A percentile compares a stretch with the other conserved stretches of the same genome.
Conservation (phyloP, 331 rosid genomes). For the Quercus tomentella region DNA sequence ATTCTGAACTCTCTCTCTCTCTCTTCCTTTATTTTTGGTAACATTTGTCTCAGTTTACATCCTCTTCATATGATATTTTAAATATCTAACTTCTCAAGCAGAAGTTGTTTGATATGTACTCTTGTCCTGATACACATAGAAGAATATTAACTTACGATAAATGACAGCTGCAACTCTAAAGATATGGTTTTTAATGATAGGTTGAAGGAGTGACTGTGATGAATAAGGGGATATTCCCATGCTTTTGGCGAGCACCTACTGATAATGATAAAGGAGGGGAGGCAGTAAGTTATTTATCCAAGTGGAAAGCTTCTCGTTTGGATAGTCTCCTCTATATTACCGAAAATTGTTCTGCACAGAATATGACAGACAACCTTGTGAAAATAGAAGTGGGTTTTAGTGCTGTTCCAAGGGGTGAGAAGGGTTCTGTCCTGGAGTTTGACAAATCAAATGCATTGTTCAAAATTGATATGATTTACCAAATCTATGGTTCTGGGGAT, state of each 20-base stretch:
- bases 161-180: conserved; percentile 5
- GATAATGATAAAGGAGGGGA: conserved; percentile 95
- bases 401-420: conserved; percentile 42
- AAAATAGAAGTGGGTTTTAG: conserved; percentile 45
- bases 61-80: not conserved
- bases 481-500: conserved; percentile 73
- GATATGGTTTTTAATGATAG: conserved; percentile 35
- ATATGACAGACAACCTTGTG: conserved; percentile 30
- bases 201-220: conserved; percentile 65
- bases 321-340: conserved; percentile 54
- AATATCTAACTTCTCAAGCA: not conserved
- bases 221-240: conserved; percentile 72
- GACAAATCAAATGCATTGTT: conserved; percentile 36
- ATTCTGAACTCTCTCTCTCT: too few relatives aligned
- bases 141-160: not conserved
- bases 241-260: conserved; percentile 92
- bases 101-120: not conserved
- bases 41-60: not conserved
- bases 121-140: not conserved
- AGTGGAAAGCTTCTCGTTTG: conserved; percentile 74
- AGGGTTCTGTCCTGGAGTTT: conserved; percentile 22
- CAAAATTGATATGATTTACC: conserved; percentile 49
- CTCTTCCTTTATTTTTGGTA: too few relatives aligned
- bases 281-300: conserved; percentile 52
- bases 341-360: conserved; percentile 55